Evolutionary conservation across 1,284 basidiomycete genomes (phyloP).

Genomic region (Pterulicium gracile): DNA sequence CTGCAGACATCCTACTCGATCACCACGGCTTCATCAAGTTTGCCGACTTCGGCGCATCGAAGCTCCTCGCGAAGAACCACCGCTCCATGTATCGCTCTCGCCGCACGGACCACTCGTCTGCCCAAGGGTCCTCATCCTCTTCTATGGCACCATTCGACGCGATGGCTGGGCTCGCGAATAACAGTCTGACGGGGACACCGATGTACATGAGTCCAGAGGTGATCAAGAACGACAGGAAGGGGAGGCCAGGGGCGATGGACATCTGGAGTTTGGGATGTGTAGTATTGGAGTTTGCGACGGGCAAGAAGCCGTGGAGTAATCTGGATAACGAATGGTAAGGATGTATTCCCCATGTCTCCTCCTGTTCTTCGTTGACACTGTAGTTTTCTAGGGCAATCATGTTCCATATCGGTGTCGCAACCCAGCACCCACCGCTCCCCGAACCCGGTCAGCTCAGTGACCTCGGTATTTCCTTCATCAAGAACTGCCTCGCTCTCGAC

Average conservation of each 20-base stretch:
- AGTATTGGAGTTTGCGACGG: slow-evolving; percentile 92
- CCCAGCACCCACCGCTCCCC: slow-evolving; percentile 92
- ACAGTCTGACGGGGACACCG: slow-evolving; percentile 92
- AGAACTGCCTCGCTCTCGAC: slow-evolving; percentile 86
- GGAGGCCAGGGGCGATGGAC: slow-evolving; percentile 94
- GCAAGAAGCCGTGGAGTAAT: slow-evolving; percentile 96
- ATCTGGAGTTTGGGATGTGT: slow-evolving; percentile 98
- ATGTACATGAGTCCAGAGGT: slow-evolving; percentile 99
- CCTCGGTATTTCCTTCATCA: slow-evolving; percentile 90
- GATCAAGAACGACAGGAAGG: slow-evolving; percentile 85
- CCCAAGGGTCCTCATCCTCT: too few species aligned
- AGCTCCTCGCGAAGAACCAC: slow-evolving; percentile 91
- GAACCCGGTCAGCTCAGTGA: slow-evolving; percentile 85
- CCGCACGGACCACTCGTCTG: slow-evolving; percentile 26
- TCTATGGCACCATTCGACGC: slow-evolving; percentile 22
- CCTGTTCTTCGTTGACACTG: slow-evolving; percentile 9
- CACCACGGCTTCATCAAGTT: slow-evolving; percentile 93
- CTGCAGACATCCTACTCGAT: slow-evolving; percentile 86
- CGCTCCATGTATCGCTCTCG: slow-evolving; percentile 76
- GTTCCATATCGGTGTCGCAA: slow-evolving; percentile 98
- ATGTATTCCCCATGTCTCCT: slow-evolving; percentile 3
- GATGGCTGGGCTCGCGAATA: slow-evolving; percentile 43
- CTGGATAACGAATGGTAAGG: slow-evolving; percentile 96
- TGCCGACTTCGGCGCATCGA: slow-evolving; percentile 98
- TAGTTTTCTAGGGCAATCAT: slow-evolving; percentile 75